Evolutionary conservation across 2,329 filamentous ascomycete species (phyloP).

Genomic region (Fonsecaea nubica): DNA sequence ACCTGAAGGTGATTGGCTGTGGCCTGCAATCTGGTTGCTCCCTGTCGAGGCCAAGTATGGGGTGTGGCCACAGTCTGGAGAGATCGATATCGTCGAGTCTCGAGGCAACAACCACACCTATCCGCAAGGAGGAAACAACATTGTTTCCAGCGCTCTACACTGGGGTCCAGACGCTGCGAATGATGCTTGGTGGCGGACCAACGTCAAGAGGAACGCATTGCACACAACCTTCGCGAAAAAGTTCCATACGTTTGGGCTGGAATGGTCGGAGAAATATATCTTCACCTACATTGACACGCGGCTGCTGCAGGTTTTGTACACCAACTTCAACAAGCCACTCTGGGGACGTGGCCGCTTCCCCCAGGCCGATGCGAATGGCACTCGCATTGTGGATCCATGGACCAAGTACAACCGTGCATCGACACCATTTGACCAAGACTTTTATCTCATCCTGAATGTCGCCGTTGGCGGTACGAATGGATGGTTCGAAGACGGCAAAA

Average conservation of each 20-base stretch:
- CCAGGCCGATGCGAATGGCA: constrained; percentile 67
- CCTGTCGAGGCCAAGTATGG: constrained; percentile 76
- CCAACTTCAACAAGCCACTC: constrained; percentile 72
- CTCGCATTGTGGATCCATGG: constrained; percentile 70
- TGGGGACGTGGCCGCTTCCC: constrained; percentile 75
- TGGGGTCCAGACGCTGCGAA: constrained; percentile 77
- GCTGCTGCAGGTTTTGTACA: constrained; percentile 80
- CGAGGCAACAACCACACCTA: constrained; percentile 84
- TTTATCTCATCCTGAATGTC: constrained; percentile 78
- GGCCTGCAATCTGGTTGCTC: constrained; percentile 91
- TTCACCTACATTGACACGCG: constrained; percentile 86
- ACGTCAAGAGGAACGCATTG: constrained; percentile 75
- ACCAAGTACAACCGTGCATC: constrained; percentile 63
- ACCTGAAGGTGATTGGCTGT: constrained; percentile 82
- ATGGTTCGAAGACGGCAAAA: constrained; percentile 78
- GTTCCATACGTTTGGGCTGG: constrained; percentile 80
- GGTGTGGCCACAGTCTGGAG: constrained; percentile 77
- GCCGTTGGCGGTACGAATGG: constrained; percentile 80
- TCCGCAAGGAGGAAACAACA: constrained; percentile 78
- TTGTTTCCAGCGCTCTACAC: constrained; percentile 78
- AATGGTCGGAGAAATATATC: constrained; percentile 87
- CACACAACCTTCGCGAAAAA: constrained; percentile 74
- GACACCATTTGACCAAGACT: constrained; percentile 76
- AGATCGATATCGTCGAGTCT: constrained; percentile 82
- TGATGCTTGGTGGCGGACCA: constrained; percentile 84